Percentiles rank a stretch among this genome's conserved stretches.
Conservation (phyloP, 768 basidiomycete genomes). For the Pulveroboletus sp. region DNA sequence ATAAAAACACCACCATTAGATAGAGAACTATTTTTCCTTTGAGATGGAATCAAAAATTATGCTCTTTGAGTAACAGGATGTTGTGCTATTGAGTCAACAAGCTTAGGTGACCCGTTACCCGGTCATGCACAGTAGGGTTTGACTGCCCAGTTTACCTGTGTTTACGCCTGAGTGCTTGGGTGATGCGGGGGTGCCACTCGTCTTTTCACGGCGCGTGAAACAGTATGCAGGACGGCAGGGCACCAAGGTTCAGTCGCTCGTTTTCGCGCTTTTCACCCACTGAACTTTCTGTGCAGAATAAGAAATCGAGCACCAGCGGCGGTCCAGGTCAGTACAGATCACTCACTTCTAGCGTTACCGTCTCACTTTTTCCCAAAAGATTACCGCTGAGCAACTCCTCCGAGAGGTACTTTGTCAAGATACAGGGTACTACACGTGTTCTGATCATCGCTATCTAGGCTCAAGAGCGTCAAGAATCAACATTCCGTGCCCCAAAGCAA, state of each 20-base stretch:
- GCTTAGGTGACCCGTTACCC: no score
- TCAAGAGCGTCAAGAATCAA: conserved; percentile 93
- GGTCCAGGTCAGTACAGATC: conserved; percentile 59
- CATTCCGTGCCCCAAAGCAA: conserved; percentile 89
- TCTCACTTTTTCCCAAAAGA: conserved; percentile 44
- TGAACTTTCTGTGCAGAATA: conserved; percentile 48
- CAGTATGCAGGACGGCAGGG: conserved; percentile 74
- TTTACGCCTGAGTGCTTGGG: conserved; percentile 3
- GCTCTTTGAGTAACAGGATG: no score
- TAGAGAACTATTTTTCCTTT: no score
- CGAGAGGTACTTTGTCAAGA: conserved; percentile 60
- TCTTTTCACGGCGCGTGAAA: background rate
- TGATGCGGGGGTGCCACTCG: no score
- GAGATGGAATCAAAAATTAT: no score
- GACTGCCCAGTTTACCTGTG: conserved; percentile 22
- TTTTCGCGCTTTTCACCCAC: background rate
- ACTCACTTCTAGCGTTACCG: background rate
- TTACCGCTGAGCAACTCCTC: conserved; percentile 96
- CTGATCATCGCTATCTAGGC: conserved; percentile 47
- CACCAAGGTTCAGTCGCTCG: conserved; percentile 53
- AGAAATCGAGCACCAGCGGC: conserved; percentile 96
- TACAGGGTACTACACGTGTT: background rate
- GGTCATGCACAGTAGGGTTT: no score
- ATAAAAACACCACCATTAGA: no score
- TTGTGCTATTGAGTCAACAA: no score